Base-by-base conservation (phyloP, 257 asterid genomes). In the Ligustrum vulgare region DNA sequence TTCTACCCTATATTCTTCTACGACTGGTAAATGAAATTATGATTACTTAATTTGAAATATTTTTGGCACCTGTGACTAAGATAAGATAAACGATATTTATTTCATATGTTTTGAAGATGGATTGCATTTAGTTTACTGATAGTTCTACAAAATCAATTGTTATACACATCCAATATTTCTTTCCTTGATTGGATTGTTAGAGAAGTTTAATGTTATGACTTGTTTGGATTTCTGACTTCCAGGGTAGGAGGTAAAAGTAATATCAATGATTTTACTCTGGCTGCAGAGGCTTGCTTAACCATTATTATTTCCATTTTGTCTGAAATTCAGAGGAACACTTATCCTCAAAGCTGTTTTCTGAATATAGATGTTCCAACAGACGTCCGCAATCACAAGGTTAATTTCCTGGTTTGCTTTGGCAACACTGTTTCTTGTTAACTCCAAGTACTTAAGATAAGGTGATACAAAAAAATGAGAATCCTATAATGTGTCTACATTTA, bases 211-310 rank as follows among this genome's bases (percentile, higher is more conserved):
- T 70, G 63, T 32, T 69, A 41, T 9, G 15, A 11, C 31, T 58
- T 22, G 72, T 70, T 63, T 63, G 69, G 34, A 62, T 78, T 66
- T 43, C 73, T 69, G 58, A 67, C 65, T 36, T 64, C 67, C 84
- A 91, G 94, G 96, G 87, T 82, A 49, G 84, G 86, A 71, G 91
- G 93, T 58, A 82, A 71, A 72, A 87, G 96, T 78, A 85, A 77
- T 62, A 68, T 75, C 28, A 69, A 80, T 75, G 91, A 91, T 77
- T 93, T 82, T 81, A 72, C 73, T 51, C 84, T 88, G 76, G 94
- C 96, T 56, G 98, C 98, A 39, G 91, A 89, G 83, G 94, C 94
- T 36, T 89, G 96, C 83, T 79, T 91, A 83, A 96, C 94, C 77
- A 82, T 93, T 72, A 77, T 93, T 71, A 72, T 65, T 18, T 85